These are phyloP conservation scores for Cryptosporidium baileyi DNA, from an alignment of 169 alveolate species.

Conservation along the genomic window DNA sequence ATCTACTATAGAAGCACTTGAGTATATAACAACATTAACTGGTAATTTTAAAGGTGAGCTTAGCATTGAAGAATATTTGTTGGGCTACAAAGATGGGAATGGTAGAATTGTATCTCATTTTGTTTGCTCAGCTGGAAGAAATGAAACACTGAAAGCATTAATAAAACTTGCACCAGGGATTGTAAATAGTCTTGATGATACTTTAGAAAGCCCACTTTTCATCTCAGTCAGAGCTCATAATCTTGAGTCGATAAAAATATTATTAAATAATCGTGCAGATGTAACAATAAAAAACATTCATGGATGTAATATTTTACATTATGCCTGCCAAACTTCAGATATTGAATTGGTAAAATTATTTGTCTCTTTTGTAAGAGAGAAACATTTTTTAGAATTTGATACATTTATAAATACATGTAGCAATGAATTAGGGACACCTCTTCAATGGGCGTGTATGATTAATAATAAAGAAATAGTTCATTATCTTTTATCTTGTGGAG, in stretches of 20 bases:
- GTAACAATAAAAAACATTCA: neutral
- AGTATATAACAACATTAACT: neutral
- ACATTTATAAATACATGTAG: slow-evolving; percentile 47
- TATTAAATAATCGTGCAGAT: slow-evolving; percentile 23
- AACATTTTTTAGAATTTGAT: neutral
- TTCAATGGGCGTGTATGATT: slow-evolving; percentile 66
- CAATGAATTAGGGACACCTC: slow-evolving; percentile 57
- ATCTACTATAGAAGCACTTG: slow-evolving; percentile 39
- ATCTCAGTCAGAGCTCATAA: slow-evolving; percentile 58
- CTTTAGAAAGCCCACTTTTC: slow-evolving; percentile 51
- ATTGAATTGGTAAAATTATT: neutral
- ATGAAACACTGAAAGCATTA: slow-evolving; percentile 52
- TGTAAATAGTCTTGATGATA: slow-evolving; percentile 45
- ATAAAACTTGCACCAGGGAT: slow-evolving; percentile 50
- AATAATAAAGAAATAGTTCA: slow-evolving; percentile 16
- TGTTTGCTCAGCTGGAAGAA: slow-evolving; percentile 66
- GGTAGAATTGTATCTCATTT: slow-evolving; percentile 64
- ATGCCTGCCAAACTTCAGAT: slow-evolving; percentile 50
- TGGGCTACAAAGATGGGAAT: slow-evolving; percentile 62
- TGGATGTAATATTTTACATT: slow-evolving; percentile 45
- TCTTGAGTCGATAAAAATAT: slow-evolving; percentile 30
- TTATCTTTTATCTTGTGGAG: slow-evolving; percentile 8
- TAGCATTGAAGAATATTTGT: slow-evolving; percentile 29
- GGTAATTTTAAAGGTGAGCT: slow-evolving; percentile 8
- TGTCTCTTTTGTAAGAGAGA: neutral